phyloP scores from a whole-genome alignment of 257 asterid species.

The Solanum boliviense region DNA sequence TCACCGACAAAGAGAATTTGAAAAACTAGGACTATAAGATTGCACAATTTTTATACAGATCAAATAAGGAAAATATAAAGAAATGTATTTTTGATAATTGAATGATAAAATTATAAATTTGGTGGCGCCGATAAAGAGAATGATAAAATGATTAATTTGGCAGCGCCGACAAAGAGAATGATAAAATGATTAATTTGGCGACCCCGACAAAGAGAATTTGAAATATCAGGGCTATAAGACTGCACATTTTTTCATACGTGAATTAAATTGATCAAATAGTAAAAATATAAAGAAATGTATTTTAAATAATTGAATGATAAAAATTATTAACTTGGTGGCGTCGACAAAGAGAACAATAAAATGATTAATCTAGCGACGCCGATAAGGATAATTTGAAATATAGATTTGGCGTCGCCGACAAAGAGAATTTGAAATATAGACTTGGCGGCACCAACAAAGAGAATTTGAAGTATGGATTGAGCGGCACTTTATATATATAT shows the following conservation, averaged over 20 bases:
- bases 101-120: too few relatives aligned
- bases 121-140: too few relatives aligned
- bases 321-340: neutral
- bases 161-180: too few relatives aligned
- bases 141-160: too few relatives aligned
- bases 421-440: neutral
- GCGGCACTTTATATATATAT: too few relatives aligned
- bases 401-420: fast-evolving
- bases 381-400: too few relatives aligned
- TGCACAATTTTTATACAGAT: too few relatives aligned
- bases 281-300: neutral
- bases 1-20: neutral
- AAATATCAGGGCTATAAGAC: neutral
- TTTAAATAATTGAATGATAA: neutral
- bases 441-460: neutral
- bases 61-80: too few relatives aligned
- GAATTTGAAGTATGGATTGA: neutral
- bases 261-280: neutral
- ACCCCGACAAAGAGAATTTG: too few relatives aligned
- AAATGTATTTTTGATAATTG: too few relatives aligned
- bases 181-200: neutral
- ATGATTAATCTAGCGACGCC: neutral
- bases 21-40: too few relatives aligned
- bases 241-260: neutral
- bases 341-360: neutral